Conservation (phyloP, 2,329 filamentous ascomycete genomes). For the Sporothrix luriei region DNA sequence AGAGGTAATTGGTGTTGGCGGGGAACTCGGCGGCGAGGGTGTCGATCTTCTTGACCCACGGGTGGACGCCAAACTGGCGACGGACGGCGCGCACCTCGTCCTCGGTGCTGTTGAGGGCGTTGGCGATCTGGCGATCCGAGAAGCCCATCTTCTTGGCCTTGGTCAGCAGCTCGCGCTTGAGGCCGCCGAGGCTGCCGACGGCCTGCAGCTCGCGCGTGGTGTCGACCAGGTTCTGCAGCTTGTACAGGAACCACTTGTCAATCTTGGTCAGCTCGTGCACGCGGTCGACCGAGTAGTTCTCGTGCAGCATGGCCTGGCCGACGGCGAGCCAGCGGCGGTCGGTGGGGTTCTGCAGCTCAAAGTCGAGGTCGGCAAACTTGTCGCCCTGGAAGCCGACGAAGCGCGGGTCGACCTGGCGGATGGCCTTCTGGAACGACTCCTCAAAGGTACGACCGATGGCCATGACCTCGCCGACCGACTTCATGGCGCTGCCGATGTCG, state of each 20-base stretch:
- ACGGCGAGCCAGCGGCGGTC: conserved; percentile 97
- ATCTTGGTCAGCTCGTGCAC: conserved; percentile 96
- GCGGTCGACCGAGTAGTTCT: conserved; percentile 89
- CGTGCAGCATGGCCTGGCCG: conserved; percentile 96
- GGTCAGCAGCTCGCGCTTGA: conserved; percentile 85
- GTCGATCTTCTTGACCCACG: conserved; percentile 98
- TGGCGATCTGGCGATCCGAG: conserved; percentile 92
- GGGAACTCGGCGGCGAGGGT: conserved; percentile 97
- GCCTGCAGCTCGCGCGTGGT: conserved; percentile 83
- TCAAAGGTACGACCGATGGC: conserved; percentile 98
- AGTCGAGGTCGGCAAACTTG: conserved; percentile 90
- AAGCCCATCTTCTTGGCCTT: conserved; percentile 98
- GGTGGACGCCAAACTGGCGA: conserved; percentile 83
- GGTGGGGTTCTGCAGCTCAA: conserved; percentile 86
- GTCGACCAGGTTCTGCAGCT: conserved; percentile 95
- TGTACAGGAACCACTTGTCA: conserved; percentile 99
- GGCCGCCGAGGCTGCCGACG: conserved; percentile 75
- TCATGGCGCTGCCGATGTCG: conserved; percentile 97
- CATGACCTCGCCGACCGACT: conserved; percentile 99
- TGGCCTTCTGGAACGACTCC: conserved; percentile 98
- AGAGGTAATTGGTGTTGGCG: conserved; percentile 91
- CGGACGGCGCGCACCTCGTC: conserved; percentile 85
- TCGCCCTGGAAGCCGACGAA: conserved; percentile 94
- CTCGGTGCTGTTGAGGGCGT: conserved; percentile 81
- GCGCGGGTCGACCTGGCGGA: conserved; percentile 90